Evolutionary conservation across 169 alveolate genomes (phyloP), one percentile per base, ranked within the genome.

Genomic region (Perkinsus marinus): DNA sequence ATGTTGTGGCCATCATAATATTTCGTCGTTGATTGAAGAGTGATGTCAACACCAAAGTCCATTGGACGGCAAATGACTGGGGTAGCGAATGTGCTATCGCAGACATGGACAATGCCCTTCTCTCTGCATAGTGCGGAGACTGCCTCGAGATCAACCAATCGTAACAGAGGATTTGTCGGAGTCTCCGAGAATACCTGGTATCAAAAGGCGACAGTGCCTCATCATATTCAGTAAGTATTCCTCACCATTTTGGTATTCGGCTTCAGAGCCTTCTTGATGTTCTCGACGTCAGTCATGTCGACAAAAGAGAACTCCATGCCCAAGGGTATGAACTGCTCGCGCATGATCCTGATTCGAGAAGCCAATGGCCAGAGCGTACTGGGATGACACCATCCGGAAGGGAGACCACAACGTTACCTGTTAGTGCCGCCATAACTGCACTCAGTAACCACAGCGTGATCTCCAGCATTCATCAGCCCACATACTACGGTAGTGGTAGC

Each of bases 381-480:
- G 10, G 3, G 19, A 41, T 2, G 79, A 13, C 79, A 30, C 7
- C 79, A 57, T 13, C 79, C 22, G 10, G 46, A 41, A 57, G 36
- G 79, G 22, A 13, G 3, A 19, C 22, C 7, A 57, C 9, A 26
- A 26, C 26, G 26, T 2, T 68, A 43, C 10, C 95, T 93, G 92
- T 93, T 93, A 36, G 96, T 93, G 38, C 97, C 97, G 10, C 97
- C 97, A 90, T 95, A 95, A 68, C 94, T 89, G 93, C 97, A 94
- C 17, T 90, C 93, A 43, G 95, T 91, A 89, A 94, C 92, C 13
- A 95, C 92, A 92, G 92, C 41, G 91, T 91, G 94, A 68, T 91
- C 94, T 0, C 94, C 95, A 0, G 94, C 90, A 37, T 89, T 38
- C 46, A 92, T 90, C 39, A 90, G 90, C 30, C 92, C 90, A 26